Evolutionary conservation across 2,329 filamentous ascomycete genomes (phyloP), one percentile per base, ranked within the genome.

Genomic region (Phaeosphaeria sp.): DNA sequence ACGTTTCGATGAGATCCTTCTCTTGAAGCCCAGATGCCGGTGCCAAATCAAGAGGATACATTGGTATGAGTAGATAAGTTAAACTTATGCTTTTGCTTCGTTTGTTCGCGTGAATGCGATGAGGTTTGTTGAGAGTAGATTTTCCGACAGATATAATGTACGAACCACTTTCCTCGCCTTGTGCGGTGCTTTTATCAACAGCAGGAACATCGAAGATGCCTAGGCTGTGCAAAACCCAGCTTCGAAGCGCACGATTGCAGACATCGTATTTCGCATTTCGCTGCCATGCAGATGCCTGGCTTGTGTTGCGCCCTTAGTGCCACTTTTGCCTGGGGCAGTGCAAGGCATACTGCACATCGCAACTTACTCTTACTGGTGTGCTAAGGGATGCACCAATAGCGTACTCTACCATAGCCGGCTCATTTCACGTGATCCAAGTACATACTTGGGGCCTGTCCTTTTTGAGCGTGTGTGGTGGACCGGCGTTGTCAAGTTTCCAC

Each of bases 11-110:
- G 49, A 69, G 60, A 21, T 67, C 65, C 43, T 60, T 56, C 40
- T 67, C 66, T n/a, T 71, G 67, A 25, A 57, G 55, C 1, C 55
- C 36, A 22, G 64, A 60, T 15, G 66, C 40, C n/a, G 44, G 50
- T 2, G 44, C 51, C 39, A 65, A 53, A 42, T 65, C 59, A 27
- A 63, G 22, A 15, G 59, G 46, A 1, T 50, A 45, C 11, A 52
- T 33, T n/a, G n/a, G n/a, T n/a, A n/a, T n/a, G n/a, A n/a, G n/a
- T n/a, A n/a, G n/a, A n/a, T n/a, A n/a, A n/a, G n/a, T n/a, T n/a
- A n/a, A n/a, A n/a, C n/a, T n/a, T n/a, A n/a, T n/a, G 11, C 11
- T 6, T 13, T 36, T 36, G 30, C 11, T 36, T 36, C 15, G 11
- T 6, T 36, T 36, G 30, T 36, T 13, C 11, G 11, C 11, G 30